Evolutionary conservation across 2,329 filamentous ascomycete species (phyloP), one percentile per base, ranked within the genome.

Genomic region (Alternaria angustiovoidea): DNA sequence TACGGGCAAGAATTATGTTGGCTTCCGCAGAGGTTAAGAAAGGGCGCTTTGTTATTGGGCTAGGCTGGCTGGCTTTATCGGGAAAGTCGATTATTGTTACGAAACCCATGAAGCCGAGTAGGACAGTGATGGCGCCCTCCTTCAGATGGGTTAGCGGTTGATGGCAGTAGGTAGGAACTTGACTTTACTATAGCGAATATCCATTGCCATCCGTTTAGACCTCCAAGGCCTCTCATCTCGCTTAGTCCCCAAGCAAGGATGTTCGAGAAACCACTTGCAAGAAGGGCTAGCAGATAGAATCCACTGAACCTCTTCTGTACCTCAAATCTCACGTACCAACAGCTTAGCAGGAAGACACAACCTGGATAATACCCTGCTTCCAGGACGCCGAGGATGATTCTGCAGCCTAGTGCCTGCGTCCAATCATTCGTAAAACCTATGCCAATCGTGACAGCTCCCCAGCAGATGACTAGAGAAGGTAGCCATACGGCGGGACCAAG

Each of bases 201-300:
- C 73, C 73, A 75, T 36, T 70, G 55, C 73, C 74, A 75, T 1
- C 73, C 73, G 36, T 75, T 74, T 7, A 70, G 64, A 0, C 72
- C 68, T 41, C 70, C 58, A 0, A 67, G 63, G 1, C 73, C 72
- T 20, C 61, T 58, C 54, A 76, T 73, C 51, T 74, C 58, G 7
- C 70, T 73, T 14, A 76, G 51, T 1, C 62, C 72, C 57, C 74
- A 75, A 2, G 74, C 74, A 28, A 76, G 47, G 39, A 76, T 75
- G 6, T 72, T 72, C 1, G 68, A 69, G 48, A 76, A 76, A 1
- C 67, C 74, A 38, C 68, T 68, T 5, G 72, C 62, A 2, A 75
- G 51, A 9, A 75, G 57, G 3, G 73, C 59, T 2, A 73, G 67
- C 41, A 70, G 54, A 30, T 70, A 72, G 44, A 71, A 72, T 1